These are phyloP conservation scores for Harrya chromipes DNA, from an alignment of 768 basidiomycete species.

Conservation along the genomic window DNA sequence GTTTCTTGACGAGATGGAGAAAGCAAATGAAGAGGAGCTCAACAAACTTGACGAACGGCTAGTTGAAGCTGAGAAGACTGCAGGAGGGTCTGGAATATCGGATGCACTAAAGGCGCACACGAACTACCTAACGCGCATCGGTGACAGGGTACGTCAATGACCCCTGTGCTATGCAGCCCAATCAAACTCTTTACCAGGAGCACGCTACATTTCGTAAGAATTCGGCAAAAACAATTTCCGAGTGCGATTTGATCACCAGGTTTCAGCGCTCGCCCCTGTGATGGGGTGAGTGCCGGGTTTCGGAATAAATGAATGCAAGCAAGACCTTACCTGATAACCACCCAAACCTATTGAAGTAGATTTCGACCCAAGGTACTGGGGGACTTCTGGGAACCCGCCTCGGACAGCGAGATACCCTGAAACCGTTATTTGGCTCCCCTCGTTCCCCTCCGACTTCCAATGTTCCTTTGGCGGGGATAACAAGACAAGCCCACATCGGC, in stretches of 20 bases:
- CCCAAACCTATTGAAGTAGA: conserved; percentile 62
- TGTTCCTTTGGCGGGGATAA: conserved; percentile 43
- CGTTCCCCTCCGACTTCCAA: conserved; percentile 37
- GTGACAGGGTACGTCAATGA: conserved; percentile 59
- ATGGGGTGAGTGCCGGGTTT: conserved; percentile 3
- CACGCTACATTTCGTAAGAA: conserved; percentile 32
- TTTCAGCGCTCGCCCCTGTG: conserved; percentile 49
- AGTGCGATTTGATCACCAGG: conserved; percentile 51
- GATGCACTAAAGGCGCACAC: conserved; percentile 84
- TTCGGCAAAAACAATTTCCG: conserved; percentile 27
- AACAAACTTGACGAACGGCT: conserved; percentile 73
- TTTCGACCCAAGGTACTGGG: conserved; percentile 59
- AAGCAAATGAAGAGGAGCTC: conserved; percentile 69
- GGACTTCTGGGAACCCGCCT: conserved; percentile 59
- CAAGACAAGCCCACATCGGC: conserved; percentile 48
- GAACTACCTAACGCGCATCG: conserved; percentile 83
- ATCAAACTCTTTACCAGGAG: conserved; percentile 49
- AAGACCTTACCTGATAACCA: conserved; percentile 48
- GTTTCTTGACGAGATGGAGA: conserved; percentile 29
- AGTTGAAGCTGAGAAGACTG: conserved; percentile 82
- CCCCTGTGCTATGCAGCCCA: neutral
- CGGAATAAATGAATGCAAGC: neutral
- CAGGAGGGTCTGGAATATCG: conserved; percentile 91
- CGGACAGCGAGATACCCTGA: conserved; percentile 56
- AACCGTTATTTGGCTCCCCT: conserved; percentile 34